Conservation (phyloP, 129 eudicot genomes). For the Calendula officinalis region DNA sequence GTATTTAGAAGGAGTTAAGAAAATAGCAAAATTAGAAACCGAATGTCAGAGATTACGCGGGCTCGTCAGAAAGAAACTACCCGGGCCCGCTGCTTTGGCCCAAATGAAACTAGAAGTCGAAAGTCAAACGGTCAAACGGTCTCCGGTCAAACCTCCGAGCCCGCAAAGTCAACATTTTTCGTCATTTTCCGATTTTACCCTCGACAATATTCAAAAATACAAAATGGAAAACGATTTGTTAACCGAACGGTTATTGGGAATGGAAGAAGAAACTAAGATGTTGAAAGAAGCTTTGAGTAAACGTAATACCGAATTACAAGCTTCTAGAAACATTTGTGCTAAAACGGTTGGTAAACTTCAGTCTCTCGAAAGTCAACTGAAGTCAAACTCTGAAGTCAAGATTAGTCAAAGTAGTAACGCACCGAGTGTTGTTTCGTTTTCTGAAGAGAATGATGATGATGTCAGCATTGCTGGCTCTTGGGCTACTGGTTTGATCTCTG, state of each 20-base stretch:
- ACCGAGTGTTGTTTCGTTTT: slow-evolving; percentile 67
- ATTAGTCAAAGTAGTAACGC: slow-evolving; percentile 52
- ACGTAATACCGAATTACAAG: slow-evolving; percentile 81
- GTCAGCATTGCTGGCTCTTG: slow-evolving; percentile 85
- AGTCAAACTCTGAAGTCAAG: slow-evolving; percentile 43
- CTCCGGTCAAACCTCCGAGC: slow-evolving; percentile 68
- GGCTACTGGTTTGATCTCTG: slow-evolving; percentile 60
- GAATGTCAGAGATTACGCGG: slow-evolving; percentile 97
- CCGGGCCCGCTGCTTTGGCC: slow-evolving; percentile 98
- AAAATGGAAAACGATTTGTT: slow-evolving; percentile 78
- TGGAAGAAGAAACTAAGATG: slow-evolving; percentile 97
- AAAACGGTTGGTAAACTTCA: slow-evolving; percentile 92
- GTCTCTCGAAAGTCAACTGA: slow-evolving; percentile 62
- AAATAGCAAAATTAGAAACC: slow-evolving; percentile 88
- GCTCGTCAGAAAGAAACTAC: slow-evolving; percentile 91
- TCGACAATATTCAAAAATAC: slow-evolving; percentile 61
- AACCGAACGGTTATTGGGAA: slow-evolving; percentile 61
- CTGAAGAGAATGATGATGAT: slow-evolving; percentile 89
- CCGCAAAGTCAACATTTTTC: slow-evolving; percentile 59
- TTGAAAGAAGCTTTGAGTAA: slow-evolving; percentile 92
- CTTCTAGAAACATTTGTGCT: slow-evolving; percentile 78
- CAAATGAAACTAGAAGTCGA: slow-evolving; percentile 97
- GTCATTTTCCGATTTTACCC: slow-evolving; percentile 61
- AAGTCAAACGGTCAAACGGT: slow-evolving; percentile 55
- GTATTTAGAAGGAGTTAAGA: slow-evolving; percentile 84